Evolutionary conservation across 305 asterid genomes (phyloP).

Genomic region (Solanum hybrid): DNA sequence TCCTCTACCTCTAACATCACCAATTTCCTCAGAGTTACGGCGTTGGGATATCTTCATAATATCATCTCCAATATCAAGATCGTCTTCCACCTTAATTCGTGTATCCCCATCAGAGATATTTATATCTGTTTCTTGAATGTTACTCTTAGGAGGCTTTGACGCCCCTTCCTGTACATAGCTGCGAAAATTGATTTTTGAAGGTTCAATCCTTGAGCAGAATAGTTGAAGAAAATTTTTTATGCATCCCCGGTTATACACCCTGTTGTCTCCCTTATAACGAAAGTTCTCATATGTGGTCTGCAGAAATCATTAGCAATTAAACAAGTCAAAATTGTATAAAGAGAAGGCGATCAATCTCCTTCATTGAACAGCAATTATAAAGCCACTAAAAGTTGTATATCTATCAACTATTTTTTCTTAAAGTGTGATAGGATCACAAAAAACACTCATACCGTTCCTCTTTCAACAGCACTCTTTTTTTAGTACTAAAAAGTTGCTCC

Average conservation of each 20-base stretch:
- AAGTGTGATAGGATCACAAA: neutral
- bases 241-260: slow-evolving; percentile 31
- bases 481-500: neutral
- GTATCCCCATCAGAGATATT: slow-evolving; percentile 12
- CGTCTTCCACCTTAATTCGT: slow-evolving; percentile 36
- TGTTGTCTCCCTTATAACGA: slow-evolving; percentile 24
- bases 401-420: neutral
- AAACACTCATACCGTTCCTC: neutral
- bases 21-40: slow-evolving; percentile 15
- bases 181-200: slow-evolving; percentile 22
- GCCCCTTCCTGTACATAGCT: slow-evolving; percentile 15
- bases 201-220: slow-evolving; percentile 29
- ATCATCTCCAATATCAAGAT: slow-evolving; percentile 33
- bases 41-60: slow-evolving; percentile 33
- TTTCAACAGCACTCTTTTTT: neutral
- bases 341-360: neutral
- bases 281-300: slow-evolving; percentile 38
- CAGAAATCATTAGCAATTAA: neutral
- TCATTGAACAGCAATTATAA: neutral
- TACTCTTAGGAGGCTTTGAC: slow-evolving; percentile 11
- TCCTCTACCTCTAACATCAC: slow-evolving; percentile 19
- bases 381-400: neutral
- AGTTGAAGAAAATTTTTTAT: slow-evolving; percentile 23
- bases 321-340: neutral
- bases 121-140: slow-evolving; percentile 5